phyloP scores from a whole-genome alignment of 305 asterid species.

The Ilex paraguariensis region DNA sequence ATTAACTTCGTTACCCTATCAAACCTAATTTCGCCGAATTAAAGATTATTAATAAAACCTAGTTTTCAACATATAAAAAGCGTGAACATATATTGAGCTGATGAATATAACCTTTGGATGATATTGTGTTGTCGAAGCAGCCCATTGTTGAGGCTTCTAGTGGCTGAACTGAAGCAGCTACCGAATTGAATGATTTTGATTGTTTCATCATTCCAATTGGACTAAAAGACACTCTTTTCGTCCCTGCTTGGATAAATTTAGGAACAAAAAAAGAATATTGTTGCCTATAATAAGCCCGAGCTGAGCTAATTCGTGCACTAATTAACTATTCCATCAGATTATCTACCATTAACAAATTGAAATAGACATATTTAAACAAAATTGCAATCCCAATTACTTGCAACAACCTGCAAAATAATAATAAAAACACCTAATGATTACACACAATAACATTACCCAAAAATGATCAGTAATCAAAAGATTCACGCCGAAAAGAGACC shows the following conservation, averaged over 20 bases:
- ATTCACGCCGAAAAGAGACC: too few relatives aligned
- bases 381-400: too few relatives aligned
- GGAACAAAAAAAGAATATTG: conserved; percentile 20
- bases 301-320: conserved; percentile 25
- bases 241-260: conserved; percentile 26
- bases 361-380: too few relatives aligned
- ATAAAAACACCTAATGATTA: too few relatives aligned
- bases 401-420: too few relatives aligned
- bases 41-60: too few relatives aligned
- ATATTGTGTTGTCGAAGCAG: conserved; percentile 61
- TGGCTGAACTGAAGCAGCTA: conserved; percentile 63
- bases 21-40: background rate
- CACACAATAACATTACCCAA: too few relatives aligned
- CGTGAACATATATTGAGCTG: background rate
- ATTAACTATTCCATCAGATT: conserved; percentile 33
- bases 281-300: conserved; percentile 21
- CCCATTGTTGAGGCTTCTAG: conserved; percentile 31
- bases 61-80: too few relatives aligned
- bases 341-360: too few relatives aligned
- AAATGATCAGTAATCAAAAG: too few relatives aligned
- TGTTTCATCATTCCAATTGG: conserved; percentile 29
- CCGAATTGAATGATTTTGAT: conserved; percentile 34
- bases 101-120: conserved; percentile 58
- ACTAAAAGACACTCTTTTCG: conserved; percentile 22
- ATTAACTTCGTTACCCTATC: background rate